Evolutionary conservation across 352 stramenopile genomes (phyloP).

Genomic region (Elongisporangium anandrum): DNA sequence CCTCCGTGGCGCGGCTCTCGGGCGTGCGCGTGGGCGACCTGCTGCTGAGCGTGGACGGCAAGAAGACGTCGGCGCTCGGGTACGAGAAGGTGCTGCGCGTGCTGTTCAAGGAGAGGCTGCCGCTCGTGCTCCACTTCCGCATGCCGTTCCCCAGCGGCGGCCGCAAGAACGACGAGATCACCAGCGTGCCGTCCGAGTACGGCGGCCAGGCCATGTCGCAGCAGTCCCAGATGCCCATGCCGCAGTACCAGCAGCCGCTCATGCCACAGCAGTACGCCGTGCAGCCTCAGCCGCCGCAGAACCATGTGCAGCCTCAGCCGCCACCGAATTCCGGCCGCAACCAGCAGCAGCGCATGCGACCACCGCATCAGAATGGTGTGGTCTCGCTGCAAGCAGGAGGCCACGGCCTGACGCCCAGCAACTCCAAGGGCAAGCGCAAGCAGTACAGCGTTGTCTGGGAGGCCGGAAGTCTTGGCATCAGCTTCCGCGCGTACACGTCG

Average conservation of each 20-base stretch:
- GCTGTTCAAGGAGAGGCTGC: constrained; percentile 74
- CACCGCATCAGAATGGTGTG: constrained; percentile 3
- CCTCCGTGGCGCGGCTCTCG: constrained; percentile 68
- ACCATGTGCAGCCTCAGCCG: neutral
- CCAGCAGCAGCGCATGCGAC: constrained; percentile 1
- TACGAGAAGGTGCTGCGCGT: constrained; percentile 76
- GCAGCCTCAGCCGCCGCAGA: neutral
- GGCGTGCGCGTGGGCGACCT: constrained; percentile 62
- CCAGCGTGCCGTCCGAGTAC: neutral
- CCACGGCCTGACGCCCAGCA: neutral
- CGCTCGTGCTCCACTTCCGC: constrained; percentile 75
- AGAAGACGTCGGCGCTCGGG: constrained; percentile 65
- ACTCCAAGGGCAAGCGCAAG: constrained; percentile 22
- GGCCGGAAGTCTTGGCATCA: constrained; percentile 59
- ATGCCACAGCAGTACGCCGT: constrained; percentile 1
- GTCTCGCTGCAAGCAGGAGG: neutral
- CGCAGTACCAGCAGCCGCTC: neutral
- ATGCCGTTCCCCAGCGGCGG: constrained; percentile 21
- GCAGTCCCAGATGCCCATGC: neutral
- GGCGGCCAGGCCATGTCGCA: neutral
- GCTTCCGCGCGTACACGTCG: constrained; percentile 61
- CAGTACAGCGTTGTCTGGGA: constrained; percentile 79
- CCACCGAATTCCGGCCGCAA: constrained; percentile 9
- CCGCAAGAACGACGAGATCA: neutral
- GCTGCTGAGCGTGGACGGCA: constrained; percentile 76